Conservation (phyloP, 1,284 basidiomycete species). For the Porogramme epimiltina region DNA sequence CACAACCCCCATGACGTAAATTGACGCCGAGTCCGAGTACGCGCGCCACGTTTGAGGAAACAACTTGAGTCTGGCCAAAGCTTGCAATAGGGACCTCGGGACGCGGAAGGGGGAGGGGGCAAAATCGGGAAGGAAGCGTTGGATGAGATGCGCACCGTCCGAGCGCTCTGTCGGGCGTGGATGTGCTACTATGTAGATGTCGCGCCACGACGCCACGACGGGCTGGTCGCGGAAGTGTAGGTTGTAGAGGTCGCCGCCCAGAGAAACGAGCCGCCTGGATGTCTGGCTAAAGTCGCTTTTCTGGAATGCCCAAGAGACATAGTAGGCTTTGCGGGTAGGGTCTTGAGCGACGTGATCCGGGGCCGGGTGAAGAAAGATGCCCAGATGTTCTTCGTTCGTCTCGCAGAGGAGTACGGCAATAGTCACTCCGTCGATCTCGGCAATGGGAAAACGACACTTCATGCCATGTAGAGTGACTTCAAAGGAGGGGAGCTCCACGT, state of each 20-base stretch:
- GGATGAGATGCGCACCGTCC: too few relatives aligned
- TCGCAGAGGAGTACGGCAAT: too few relatives aligned
- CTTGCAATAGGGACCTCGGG: not conserved
- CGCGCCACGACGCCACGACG: not conserved
- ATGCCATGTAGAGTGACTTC: too few relatives aligned
- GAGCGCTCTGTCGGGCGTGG: not conserved
- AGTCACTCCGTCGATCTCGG: too few relatives aligned
- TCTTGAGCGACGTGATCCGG: not conserved
- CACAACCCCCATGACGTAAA: too few relatives aligned
- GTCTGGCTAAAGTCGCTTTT: not conserved
- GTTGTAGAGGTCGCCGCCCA: constrained; percentile 1
- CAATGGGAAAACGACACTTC: too few relatives aligned
- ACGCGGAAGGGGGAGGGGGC: not conserved
- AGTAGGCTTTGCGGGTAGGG: not conserved
- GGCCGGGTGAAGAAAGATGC: too few relatives aligned
- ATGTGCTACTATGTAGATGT: not conserved
- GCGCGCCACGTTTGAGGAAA: too few relatives aligned
- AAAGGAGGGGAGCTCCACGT: too few relatives aligned
- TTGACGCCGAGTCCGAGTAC: too few relatives aligned
- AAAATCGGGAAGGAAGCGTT: not conserved
- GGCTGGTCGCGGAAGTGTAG: not conserved
- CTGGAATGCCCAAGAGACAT: not conserved
- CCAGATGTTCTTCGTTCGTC: too few relatives aligned
- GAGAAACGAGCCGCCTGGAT: not conserved
- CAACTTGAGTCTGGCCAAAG: not conserved